Evolutionary conservation across 495 filamentous ascomycete species (phyloP), one percentile per base, ranked within the genome.

Genomic region (Antarctomyces pellizariae): DNA sequence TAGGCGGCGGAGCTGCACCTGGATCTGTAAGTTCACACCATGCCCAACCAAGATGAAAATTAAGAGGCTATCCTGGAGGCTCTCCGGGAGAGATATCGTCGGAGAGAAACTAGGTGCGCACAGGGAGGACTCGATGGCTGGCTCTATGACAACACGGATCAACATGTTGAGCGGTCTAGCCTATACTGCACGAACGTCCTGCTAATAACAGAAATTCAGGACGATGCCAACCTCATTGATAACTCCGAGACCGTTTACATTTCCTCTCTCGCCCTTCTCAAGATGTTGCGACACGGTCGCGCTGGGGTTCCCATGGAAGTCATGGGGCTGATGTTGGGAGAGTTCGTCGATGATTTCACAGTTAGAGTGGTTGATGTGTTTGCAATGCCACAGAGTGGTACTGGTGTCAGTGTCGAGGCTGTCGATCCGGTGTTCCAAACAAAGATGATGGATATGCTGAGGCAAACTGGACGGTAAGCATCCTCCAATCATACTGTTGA

Each of bases 391-490:
- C 86, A 97, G 48, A 91, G 80, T 36, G 86, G 86, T 48, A 97
- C 86, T 6, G 86, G 86, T 41, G 86, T 97, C 40, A 90, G 80
- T 53, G 86, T 97, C 36, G 86, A 97, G 47, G 86, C 86, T 25
- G 89, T 97, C 35, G 86, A 97, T 48, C 76, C 80, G 13, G 89
- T 95, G 8, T 97, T 97, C 48, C 86, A 97, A 56, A 89, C 75
- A 36, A 95, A 92, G 59, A 97, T 97, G 86, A 95, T 97, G 89
- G 86, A 97, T 48, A 93, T 95, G 82, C 59, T 97, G 36, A 63
- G 74, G 41, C 86, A 97, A 57, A 97, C 86, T 9, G 86, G 84
- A 50, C 66, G 82, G 82, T 92, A 62, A 34, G 72, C 29, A 4
- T 1, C 18, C 9, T 6, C n/a, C 9, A 22, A 11, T 11, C 2